Base-by-base conservation (phyloP, 2,329 filamentous ascomycete species). In the Ciborinia camelliae region DNA sequence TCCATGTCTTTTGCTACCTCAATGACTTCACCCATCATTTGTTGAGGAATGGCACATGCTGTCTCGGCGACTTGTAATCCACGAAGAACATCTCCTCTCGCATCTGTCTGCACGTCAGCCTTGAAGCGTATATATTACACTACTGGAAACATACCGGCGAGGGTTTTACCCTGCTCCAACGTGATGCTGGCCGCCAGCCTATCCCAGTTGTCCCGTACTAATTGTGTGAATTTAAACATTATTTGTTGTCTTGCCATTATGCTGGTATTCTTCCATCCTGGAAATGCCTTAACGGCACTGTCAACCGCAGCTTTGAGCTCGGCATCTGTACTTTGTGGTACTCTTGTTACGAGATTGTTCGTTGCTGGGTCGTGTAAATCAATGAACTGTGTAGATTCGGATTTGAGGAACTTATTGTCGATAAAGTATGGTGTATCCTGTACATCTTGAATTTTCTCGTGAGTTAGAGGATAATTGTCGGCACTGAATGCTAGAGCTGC, bases 1-100 rank as follows among this genome's bases (percentile, higher is more conserved):
- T 95, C 91, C 91, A 95, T 95, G 73, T 95, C 91, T 82, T 91
- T 93, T 63, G 90, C 86, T 15, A 95, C 91, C 80, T 95, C 91
- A 41, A 95, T 82, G 52, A 95, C 82, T 79, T 95, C 90, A 47
- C 91, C 91, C 76, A 90, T 91, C 77, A 95, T 82, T 76, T 93
- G 85, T 71, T 91, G 91, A 0, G 91, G 90, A 63, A 92, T 92
- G 57, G 84, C 89, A 74, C 90, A 91, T 28, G 91, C 89, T 8
- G 89, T 90, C 81, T 95, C 91, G 3, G 91, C 91, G 32, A 95
- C 91, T 81, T 95, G 91, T 66, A 95, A 81, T 54, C 91, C 91
- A 71, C 91, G 84, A 59, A 94, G 83, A 28, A 95, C 91, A 76
- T 95, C 91, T 52, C 91, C 91, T 77, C 83, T 88, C 43, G 91